phyloP scores from a whole-genome alignment of 208 protist genomes.

The Strigomonas culicis region DNA sequence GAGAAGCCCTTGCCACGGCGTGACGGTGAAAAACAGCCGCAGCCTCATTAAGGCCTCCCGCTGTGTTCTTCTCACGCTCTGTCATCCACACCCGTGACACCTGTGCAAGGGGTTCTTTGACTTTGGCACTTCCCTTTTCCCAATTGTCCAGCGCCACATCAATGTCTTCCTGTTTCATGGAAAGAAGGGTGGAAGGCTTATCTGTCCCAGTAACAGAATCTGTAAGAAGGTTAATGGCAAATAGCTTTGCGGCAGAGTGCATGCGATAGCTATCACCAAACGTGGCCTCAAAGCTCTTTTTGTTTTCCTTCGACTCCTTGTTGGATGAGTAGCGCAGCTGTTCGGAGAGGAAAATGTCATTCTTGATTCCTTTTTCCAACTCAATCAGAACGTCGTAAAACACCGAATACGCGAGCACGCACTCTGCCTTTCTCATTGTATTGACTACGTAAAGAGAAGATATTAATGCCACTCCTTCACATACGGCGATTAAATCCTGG shows the following conservation, averaged over 20 bases:
- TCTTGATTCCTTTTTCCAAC: neutral
- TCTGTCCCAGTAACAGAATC: slow-evolving; percentile 32
- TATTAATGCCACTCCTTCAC: slow-evolving; percentile 3
- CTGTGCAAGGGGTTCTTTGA: slow-evolving; percentile 62
- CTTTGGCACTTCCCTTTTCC: slow-evolving; percentile 37
- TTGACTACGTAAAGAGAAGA: neutral
- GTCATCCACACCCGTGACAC: slow-evolving; percentile 51
- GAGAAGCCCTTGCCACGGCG: too few relatives aligned
- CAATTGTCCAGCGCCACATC: slow-evolving; percentile 56
- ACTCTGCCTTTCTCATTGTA: neutral
- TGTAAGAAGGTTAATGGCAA: slow-evolving; percentile 60
- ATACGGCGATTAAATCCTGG: neutral
- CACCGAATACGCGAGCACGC: neutral
- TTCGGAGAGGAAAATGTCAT: neutral
- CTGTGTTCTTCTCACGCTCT: slow-evolving; percentile 46
- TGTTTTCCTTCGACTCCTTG: slow-evolving; percentile 60
- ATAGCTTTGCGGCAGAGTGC: slow-evolving; percentile 60
- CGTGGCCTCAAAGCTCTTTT: slow-evolving; percentile 51
- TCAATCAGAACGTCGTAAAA: slow-evolving; percentile 7
- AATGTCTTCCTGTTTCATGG: slow-evolving; percentile 55
- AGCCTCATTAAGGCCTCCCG: too few relatives aligned
- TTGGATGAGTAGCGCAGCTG: slow-evolving; percentile 1
- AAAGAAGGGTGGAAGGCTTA: slow-evolving; percentile 34
- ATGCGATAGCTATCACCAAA: slow-evolving; percentile 60
- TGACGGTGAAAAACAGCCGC: too few relatives aligned